Conservation (phyloP, 192 early-diverging fungal genomes). For the Jimgerdemannia flammicorona region DNA sequence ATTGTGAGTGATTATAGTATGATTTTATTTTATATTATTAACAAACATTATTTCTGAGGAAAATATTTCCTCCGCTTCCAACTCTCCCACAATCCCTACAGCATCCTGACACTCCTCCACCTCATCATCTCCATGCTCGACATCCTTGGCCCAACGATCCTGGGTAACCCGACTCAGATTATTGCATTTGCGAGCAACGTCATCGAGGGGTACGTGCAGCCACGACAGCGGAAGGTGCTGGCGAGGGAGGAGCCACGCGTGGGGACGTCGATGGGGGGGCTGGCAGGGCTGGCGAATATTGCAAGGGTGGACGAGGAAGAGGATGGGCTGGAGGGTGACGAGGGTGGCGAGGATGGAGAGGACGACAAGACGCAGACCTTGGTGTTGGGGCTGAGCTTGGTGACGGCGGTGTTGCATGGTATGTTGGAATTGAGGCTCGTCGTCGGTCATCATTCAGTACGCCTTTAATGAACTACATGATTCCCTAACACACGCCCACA, state of each 20-base stretch:
- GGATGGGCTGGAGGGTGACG: slow-evolving; percentile 11
- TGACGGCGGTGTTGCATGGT: slow-evolving; percentile 62
- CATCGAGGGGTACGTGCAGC: slow-evolving; percentile 46
- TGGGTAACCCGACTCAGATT: slow-evolving; percentile 72
- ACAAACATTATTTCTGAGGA: background rate
- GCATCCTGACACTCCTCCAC: slow-evolving; percentile 54
- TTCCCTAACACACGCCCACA: no score
- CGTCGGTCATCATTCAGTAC: no score
- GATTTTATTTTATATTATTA: background rate
- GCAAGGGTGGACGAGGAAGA: slow-evolving; percentile 26
- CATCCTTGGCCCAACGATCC: slow-evolving; percentile 65
- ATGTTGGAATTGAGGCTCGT: slow-evolving; percentile 9
- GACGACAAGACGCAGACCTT: slow-evolving; percentile 55
- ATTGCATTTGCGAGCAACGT: slow-evolving; percentile 65
- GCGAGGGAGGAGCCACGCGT: background rate
- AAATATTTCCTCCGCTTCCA: no score
- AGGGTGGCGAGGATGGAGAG: slow-evolving; percentile 21
- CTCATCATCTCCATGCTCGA: slow-evolving; percentile 66
- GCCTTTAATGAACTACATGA: no score
- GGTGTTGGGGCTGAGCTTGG: slow-evolving; percentile 54
- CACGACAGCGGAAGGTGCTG: background rate
- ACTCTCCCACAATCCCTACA: background rate
- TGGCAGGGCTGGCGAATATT: slow-evolving; percentile 7
- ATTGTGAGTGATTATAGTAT: slow-evolving; percentile 27
- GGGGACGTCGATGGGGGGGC: background rate